phyloP scores from a whole-genome alignment of 805 yeast species.

The Saccharomycopsis fodiens region DNA sequence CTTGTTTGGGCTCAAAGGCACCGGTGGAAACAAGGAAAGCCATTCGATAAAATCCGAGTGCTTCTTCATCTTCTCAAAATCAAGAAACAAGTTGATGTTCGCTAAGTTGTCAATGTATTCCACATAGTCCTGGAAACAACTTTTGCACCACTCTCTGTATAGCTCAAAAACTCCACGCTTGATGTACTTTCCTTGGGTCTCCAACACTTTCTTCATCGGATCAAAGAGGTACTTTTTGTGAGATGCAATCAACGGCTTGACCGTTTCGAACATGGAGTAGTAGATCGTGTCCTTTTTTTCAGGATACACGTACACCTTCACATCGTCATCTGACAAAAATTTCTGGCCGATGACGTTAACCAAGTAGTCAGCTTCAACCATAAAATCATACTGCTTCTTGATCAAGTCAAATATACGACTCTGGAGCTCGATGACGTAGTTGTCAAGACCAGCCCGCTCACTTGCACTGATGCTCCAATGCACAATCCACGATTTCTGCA shows the following conservation, averaged over 20 bases:
- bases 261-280: slow-evolving; percentile 13
- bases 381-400: slow-evolving; percentile 15
- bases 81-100: slow-evolving; percentile 12
- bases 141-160: slow-evolving; percentile 16
- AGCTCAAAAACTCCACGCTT: slow-evolving; percentile 15
- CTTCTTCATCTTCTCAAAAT: slow-evolving; percentile 18
- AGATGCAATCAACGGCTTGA: slow-evolving; percentile 12
- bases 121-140: slow-evolving; percentile 9
- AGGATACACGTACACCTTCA: slow-evolving; percentile 10
- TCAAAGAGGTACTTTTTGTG: slow-evolving; percentile 15
- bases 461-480: slow-evolving; percentile 13
- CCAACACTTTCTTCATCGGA: slow-evolving; percentile 18
- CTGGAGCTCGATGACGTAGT: slow-evolving; percentile 11
- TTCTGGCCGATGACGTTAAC: slow-evolving; percentile 13
- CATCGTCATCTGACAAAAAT: slow-evolving; percentile 6
- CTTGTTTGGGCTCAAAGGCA: slow-evolving; percentile 5
- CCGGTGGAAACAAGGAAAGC: slow-evolving; percentile 10
- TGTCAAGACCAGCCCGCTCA: slow-evolving; percentile 4
- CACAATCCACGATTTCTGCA: slow-evolving; percentile 11
- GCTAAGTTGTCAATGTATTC: slow-evolving; percentile 18
- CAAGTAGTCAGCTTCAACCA: slow-evolving; percentile 12
- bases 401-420: slow-evolving; percentile 19
- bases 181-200: slow-evolving; percentile 13
- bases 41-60: slow-evolving; percentile 13
- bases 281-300: slow-evolving; percentile 6